phyloP scores from a whole-genome alignment of 2,329 filamentous ascomycete species.

The Neonectria punicea region DNA sequence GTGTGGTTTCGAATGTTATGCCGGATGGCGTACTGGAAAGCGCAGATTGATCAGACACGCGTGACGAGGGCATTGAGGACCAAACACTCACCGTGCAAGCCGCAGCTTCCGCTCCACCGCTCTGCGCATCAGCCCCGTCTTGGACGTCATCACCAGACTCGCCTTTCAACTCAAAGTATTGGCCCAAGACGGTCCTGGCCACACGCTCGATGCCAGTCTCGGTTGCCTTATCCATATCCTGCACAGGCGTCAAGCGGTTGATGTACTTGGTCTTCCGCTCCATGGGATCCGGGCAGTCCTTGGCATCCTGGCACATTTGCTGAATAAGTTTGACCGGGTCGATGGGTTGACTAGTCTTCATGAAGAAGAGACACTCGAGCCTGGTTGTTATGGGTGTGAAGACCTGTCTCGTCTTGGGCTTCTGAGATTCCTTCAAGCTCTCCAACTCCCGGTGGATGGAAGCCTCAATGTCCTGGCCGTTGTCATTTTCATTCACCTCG shows the following conservation, averaged over 20 bases:
- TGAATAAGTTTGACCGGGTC: conserved; percentile 65
- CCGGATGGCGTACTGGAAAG: conserved; percentile 80
- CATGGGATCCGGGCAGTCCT: conserved; percentile 52
- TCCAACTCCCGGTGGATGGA: conserved; percentile 78
- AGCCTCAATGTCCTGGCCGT: conserved; percentile 74
- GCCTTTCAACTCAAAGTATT: conserved; percentile 66
- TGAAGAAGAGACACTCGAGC: conserved; percentile 72
- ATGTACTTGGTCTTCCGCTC: conserved; percentile 65
- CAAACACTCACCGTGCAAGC: conserved; percentile 55
- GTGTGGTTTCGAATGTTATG: conserved; percentile 80
- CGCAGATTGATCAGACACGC: conserved; percentile 27
- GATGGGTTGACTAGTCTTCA: conserved; percentile 65
- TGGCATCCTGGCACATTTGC: conserved; percentile 66
- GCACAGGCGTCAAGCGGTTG: conserved; percentile 66
- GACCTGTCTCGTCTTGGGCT: conserved; percentile 55
- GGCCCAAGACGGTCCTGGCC: conserved; percentile 69
- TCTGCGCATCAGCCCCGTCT: conserved; percentile 26
- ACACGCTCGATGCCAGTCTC: conserved; percentile 74
- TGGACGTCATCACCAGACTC: conserved; percentile 32
- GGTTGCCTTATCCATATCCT: conserved; percentile 70
- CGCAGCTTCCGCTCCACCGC: conserved; percentile 30
- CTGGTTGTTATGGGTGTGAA: conserved; percentile 66
- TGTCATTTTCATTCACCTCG: conserved; percentile 49
- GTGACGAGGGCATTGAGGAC: conserved; percentile 14
- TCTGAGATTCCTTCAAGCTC: conserved; percentile 61